phyloP scores from a whole-genome alignment of 2,329 filamentous ascomycete genomes.

The Fusarium sp. region DNA sequence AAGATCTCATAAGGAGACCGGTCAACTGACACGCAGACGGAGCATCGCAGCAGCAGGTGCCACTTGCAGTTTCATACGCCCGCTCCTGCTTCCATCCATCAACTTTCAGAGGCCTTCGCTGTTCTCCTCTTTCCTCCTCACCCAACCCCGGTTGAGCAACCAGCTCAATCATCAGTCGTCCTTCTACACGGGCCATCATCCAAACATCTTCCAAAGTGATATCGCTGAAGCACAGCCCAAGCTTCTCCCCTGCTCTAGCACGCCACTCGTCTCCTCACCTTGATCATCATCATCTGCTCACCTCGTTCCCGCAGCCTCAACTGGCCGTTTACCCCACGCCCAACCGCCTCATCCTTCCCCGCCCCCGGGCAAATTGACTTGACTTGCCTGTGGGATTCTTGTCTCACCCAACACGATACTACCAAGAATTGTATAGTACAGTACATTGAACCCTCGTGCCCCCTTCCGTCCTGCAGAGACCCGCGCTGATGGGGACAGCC shows the following conservation, averaged over 20 bases:
- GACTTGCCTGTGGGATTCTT: constrained; percentile 19
- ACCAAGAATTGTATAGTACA: constrained; percentile 30
- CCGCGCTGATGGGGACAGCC: constrained; percentile 42
- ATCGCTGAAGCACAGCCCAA: constrained; percentile 15
- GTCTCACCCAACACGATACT: constrained; percentile 28
- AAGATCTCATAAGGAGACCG: constrained; percentile 2
- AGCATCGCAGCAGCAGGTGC: constrained; percentile 26
- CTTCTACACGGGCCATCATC: constrained; percentile 33
- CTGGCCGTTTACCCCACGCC: constrained; percentile 42
- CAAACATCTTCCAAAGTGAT: constrained; percentile 44
- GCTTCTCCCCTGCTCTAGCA: constrained; percentile 24
- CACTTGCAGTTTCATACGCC: constrained; percentile 26
- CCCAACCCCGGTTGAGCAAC: constrained; percentile 6
- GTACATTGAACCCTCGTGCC: constrained; percentile 27
- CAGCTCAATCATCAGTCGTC: constrained; percentile 8
- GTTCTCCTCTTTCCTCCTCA: constrained; percentile 29
- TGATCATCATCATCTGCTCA: constrained; percentile 42
- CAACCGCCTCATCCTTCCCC: constrained; percentile 24
- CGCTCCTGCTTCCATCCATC: constrained; percentile 14
- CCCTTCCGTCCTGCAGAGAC: constrained; percentile 34
- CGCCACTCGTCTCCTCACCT: constrained; percentile 50
- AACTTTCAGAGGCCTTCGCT: constrained; percentile 16
- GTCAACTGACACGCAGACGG: constrained; percentile 27
- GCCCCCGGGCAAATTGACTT: constrained; percentile 20
- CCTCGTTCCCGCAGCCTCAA: constrained; percentile 43